These are phyloP conservation scores for Globisporangium echinulatum DNA, from an alignment of 352 stramenopile species.

Conservation along the genomic window DNA sequence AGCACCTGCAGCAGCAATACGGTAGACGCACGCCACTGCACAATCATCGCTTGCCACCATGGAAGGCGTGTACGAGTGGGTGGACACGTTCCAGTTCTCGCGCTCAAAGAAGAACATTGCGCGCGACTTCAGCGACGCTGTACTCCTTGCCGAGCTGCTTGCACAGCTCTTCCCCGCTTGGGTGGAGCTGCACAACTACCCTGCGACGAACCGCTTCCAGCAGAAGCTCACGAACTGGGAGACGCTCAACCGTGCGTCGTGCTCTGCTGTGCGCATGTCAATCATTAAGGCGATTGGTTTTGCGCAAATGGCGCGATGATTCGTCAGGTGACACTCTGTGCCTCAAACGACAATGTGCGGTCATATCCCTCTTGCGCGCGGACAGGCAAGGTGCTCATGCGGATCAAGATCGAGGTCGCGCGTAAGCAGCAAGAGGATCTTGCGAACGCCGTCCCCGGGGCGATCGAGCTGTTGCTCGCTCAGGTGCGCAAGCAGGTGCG, in stretches of 20 bases:
- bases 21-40: too few relatives aligned
- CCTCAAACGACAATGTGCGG: too few relatives aligned
- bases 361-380: too few relatives aligned
- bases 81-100: slow-evolving; percentile 38
- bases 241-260: slow-evolving; percentile 35
- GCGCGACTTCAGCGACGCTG: slow-evolving; percentile 48
- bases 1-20: too few relatives aligned
- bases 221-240: slow-evolving; percentile 58
- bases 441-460: slow-evolving; percentile 28
- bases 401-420: slow-evolving; percentile 39
- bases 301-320: too few relatives aligned
- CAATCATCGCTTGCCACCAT: slow-evolving; percentile 7
- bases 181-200: slow-evolving; percentile 46
- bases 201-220: slow-evolving; percentile 27
- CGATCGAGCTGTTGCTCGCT: slow-evolving; percentile 31
- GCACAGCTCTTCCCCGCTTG: slow-evolving; percentile 38
- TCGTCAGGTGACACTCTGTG: background rate
- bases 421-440: slow-evolving; percentile 39
- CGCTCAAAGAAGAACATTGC: slow-evolving; percentile 26
- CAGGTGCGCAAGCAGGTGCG: slow-evolving; percentile 38
- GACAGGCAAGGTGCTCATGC: slow-evolving; percentile 37
- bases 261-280: background rate
- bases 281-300: too few relatives aligned
- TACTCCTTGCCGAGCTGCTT: slow-evolving; percentile 43
- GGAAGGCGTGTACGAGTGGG: slow-evolving; percentile 31